phyloP scores from a whole-genome alignment of 768 basidiomycete genomes.

The Pulveroboletus sp. region DNA sequence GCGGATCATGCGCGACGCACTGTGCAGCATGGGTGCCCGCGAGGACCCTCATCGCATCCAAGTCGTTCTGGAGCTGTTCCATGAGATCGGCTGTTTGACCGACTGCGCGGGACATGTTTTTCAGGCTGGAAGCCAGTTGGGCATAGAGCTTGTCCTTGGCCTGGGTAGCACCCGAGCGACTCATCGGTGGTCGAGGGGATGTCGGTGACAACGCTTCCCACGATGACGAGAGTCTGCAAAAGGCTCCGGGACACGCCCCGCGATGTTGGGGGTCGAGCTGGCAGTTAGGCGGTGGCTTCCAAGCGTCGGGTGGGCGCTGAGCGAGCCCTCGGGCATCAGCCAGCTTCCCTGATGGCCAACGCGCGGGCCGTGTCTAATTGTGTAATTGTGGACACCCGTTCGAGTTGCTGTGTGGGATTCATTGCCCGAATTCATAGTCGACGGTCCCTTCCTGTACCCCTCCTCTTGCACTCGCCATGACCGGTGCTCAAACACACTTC shows the following conservation, averaged over 20 bases:
- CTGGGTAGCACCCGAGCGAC: conserved; percentile 53
- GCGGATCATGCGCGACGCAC: conserved; percentile 38
- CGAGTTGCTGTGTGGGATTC: conserved; percentile 3
- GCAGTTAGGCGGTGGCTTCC: conserved; percentile 5
- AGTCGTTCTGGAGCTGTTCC: conserved; percentile 68
- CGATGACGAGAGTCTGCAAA: conserved; percentile 3
- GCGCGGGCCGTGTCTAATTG: conserved; percentile 10
- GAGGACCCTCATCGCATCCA: conserved; percentile 75
- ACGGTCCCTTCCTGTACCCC: conserved; percentile 7
- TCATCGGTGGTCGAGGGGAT: conserved; percentile 7
- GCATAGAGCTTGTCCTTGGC: conserved; percentile 79
- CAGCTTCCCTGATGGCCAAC: too few species aligned
- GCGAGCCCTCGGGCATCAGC: too few species aligned
- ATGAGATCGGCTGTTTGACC: conserved; percentile 72
- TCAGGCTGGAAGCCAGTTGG: conserved; percentile 66
- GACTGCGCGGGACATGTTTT: conserved; percentile 62
- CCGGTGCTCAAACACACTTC: conserved; percentile 32
- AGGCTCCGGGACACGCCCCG: background rate
- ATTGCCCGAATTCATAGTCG: background rate
- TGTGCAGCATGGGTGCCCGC: conserved; percentile 79
- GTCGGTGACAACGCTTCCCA: conserved; percentile 7
- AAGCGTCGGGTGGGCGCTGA: background rate
- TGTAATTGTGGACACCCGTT: conserved; percentile 14
- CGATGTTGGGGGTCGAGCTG: background rate
- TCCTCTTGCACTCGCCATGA: conserved; percentile 22